Evolutionary conservation across 495 filamentous ascomycete species (phyloP), one percentile per base, ranked within the genome.

Genomic region (Penicillium coprophilum): DNA sequence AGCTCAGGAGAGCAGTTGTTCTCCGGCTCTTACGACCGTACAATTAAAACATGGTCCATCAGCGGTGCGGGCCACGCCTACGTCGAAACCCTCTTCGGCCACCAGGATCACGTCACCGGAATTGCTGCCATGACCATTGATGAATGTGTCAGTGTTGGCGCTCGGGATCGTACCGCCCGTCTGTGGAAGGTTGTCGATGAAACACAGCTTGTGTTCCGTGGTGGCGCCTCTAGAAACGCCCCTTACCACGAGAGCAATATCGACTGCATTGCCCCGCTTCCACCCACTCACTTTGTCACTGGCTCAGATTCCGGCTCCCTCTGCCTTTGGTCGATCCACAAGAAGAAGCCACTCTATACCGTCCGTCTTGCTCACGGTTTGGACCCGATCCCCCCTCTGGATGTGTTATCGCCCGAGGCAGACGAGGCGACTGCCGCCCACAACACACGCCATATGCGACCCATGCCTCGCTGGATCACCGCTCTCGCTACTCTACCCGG

Each of bases 141-240:
- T 71, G 85, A 90, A 32, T 97, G 94, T 69, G 79, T 97, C 50
- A 90, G 85, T 58, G 94, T 96, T 19, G 94, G 94, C 56, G 88
- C 88, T 28, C 80, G 93, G 47, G 94, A 98, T 67, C 86, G 93
- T 21, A 96, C 94, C 1, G 92, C 92, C n/a, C 80, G 94, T 28
- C 71, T 96, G 57, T 98, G 94, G 94, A 98, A 97, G 70, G 92
- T 97, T 2, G 85, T 91, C 24, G 94, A 98, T 54, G 94, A 98
- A 66, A 88, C 86, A 1, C 95, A 97, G 66, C 80, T 97, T 5
- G 92, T 97, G 2, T 98, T 97, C 73, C 87, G 93, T 38, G 93
- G 92, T 41, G 91, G 90, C 38, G 86, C 81, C 20, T 66, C 69
- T 21, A 77, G 76, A 75, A 58, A 80, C 71, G 69, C 66, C 23